Conservation (phyloP, 768 basidiomycete species). For the Pisolithus orientalis region DNA sequence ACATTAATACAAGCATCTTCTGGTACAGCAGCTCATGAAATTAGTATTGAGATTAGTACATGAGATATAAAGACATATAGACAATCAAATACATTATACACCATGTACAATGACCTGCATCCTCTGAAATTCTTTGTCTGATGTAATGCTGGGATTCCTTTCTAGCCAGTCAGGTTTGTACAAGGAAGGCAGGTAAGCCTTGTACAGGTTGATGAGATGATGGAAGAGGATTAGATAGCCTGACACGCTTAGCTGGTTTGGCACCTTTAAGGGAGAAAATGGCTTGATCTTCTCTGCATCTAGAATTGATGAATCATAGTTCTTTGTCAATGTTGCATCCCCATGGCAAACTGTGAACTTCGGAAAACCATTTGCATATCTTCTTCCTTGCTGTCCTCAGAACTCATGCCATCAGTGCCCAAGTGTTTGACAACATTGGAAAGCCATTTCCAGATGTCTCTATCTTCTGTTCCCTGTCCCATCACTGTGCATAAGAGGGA, state of each 20-base stretch:
- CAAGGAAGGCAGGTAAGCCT: neutral
- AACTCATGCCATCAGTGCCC: conserved; percentile 5
- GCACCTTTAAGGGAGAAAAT: conserved; percentile 1
- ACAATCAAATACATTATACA: too few species aligned
- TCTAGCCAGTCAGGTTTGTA: too few species aligned
- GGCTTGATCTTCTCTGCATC: neutral
- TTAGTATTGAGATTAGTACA: too few species aligned
- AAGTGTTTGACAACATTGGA: neutral
- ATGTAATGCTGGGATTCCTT: too few species aligned
- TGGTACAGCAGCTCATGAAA: too few species aligned
- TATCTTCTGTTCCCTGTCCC: neutral
- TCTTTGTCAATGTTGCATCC: conserved; percentile 3
- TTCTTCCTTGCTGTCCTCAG: conserved; percentile 3
- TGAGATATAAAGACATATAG: too few species aligned
- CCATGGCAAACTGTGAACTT: neutral
- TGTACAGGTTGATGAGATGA: neutral
- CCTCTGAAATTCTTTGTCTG: too few species aligned
- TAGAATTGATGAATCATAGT: conserved; percentile 1
- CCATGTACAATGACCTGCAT: too few species aligned
- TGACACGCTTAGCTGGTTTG: neutral
- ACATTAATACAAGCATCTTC: too few species aligned
- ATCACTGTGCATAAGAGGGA: neutral
- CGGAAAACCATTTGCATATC: neutral
- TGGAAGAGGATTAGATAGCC: neutral
- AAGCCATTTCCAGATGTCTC: neutral